Evolutionary conservation across 306 rosid species (phyloP).

Genomic region (Begonia peltatifolia): DNA sequence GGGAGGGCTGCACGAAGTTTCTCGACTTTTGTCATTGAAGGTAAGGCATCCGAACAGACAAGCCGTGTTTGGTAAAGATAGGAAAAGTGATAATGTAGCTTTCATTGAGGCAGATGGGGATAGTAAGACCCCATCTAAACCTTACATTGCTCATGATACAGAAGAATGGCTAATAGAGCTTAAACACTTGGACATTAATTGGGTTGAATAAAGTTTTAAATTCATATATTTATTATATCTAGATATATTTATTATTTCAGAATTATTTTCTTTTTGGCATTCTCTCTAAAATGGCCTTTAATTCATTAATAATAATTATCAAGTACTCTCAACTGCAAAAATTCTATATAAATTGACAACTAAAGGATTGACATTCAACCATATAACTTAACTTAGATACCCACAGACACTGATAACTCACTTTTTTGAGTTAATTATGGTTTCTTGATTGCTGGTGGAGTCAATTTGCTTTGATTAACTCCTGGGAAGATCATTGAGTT

Average conservation of each 20-base stretch:
- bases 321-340: too few species aligned
- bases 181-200: constrained; percentile 59
- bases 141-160: constrained; percentile 50
- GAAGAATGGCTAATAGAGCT: constrained; percentile 62
- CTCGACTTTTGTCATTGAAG: constrained; percentile 70
- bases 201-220: constrained; percentile 44
- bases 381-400: too few species aligned
- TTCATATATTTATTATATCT: not conserved
- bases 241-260: too few species aligned
- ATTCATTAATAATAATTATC: too few species aligned
- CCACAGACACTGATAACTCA: not conserved
- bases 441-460: not conserved
- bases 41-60: constrained; percentile 53
- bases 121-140: constrained; percentile 25
- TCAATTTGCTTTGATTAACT: constrained; percentile 22
- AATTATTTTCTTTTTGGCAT: too few species aligned
- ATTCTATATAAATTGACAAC: too few species aligned
- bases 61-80: constrained; percentile 28
- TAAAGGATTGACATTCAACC: too few species aligned
- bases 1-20: constrained; percentile 93
- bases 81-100: constrained; percentile 23
- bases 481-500: constrained; percentile 5
- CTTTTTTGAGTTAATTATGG: constrained; percentile 6
- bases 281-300: too few species aligned
- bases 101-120: constrained; percentile 27